Conservation (phyloP, 139 green algal genomes). For the Raphidocelis subcapitata region DNA sequence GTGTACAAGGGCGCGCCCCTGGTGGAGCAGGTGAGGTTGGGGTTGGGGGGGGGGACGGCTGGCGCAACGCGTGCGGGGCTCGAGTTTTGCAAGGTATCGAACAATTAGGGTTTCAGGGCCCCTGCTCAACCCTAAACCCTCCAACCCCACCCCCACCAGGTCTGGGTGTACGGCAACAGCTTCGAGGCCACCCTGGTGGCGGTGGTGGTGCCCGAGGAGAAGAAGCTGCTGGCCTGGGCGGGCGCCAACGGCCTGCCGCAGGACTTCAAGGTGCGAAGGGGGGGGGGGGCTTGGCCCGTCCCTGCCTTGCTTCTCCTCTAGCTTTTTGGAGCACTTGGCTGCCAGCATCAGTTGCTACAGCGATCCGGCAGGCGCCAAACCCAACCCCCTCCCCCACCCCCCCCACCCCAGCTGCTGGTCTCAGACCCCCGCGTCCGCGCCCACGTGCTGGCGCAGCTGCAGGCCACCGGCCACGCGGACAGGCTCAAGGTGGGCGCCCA, state of each 20-base stretch:
- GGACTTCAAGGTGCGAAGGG: conserved; percentile 14
- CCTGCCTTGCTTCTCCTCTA: neutral
- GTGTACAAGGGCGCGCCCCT: conserved; percentile 65
- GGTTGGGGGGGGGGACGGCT: no score
- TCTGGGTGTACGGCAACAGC: conserved; percentile 86
- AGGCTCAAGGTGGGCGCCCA: conserved; percentile 33
- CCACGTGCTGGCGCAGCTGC: conserved; percentile 51
- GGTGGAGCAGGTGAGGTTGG: conserved; percentile 80
- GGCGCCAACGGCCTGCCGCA: conserved; percentile 34
- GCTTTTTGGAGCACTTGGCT: neutral
- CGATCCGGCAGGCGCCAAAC: no score
- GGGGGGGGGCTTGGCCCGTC: neutral
- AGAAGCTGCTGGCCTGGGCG: conserved; percentile 53
- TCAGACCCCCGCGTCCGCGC: conserved; percentile 24
- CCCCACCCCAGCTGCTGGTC: conserved; percentile 35
- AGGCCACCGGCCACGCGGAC: conserved; percentile 39
- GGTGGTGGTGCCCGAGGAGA: conserved; percentile 83
- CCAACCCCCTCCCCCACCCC: neutral
- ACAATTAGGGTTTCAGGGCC: no score
- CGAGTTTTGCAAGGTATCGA: no score
- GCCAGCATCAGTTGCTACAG: no score
- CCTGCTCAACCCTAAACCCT: neutral
- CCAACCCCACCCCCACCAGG: conserved; percentile 7
- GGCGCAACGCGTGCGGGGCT: neutral
- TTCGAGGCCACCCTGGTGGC: conserved; percentile 73